Evolutionary conservation across 805 yeast species (phyloP), one percentile per base, ranked within the genome.

Genomic region (Saccharomycopsis sp.): DNA sequence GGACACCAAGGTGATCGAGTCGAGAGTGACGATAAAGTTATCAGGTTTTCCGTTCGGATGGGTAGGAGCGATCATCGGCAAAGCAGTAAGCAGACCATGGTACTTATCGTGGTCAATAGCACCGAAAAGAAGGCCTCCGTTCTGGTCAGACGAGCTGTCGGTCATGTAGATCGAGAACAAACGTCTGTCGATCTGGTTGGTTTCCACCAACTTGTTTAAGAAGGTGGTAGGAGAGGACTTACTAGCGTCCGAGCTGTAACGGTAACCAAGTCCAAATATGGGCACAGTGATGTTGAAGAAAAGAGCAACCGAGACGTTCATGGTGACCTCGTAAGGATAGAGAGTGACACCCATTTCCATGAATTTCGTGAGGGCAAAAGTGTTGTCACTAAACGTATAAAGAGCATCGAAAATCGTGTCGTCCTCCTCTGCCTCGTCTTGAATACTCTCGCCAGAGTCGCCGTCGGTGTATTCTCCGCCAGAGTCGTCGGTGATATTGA

Each of bases 21-120:
- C 66, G 15, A 84, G 67, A 2, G 82, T 78, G 51, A 84, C 70
- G 56, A 81, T 80, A 34, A 82, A 68, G 55, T 80, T 73, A 42
- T 80, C 73, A 2, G 85, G 78, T 1, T 64, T 53, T 17, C 77
- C 76, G 20, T 25, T 51, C n/a, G 63, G 25, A 34, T 63, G 64
- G 23, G 69, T 64, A 7, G 78, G 68, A 69, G 83, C 82, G 60
- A 81, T 73, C 47, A 83, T 63, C 24, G 86, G 85, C 5, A 85
- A 67, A 0, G 81, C 70, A 34, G 74, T 69, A 42, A 85, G 68
- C 34, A 68, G 61, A 15, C 90, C 91, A 0, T 70, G 56, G 68
- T 81, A 85, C 70, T 85, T 86, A 44, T 80, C 77, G 60, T 78
- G 80, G 66, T 87, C 93, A 25, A 84, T 78, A 35, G 85, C 94